Percentiles rank a stretch among this genome's conserved stretches.
Evolutionary conservation across 257 asterid genomes (phyloP).

Genomic region (Solanum piurae): DNA sequence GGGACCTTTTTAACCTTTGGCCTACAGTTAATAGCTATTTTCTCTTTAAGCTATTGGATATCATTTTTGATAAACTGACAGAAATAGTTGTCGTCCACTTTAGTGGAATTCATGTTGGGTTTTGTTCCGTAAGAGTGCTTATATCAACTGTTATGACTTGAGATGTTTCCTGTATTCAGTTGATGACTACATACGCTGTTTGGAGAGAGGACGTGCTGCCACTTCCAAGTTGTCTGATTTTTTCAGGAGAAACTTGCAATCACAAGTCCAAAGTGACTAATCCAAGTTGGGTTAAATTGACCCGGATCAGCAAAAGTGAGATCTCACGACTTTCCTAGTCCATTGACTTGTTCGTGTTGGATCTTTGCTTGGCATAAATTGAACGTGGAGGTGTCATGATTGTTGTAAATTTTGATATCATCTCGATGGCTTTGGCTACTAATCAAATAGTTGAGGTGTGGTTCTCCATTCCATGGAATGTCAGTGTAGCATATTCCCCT

Average conservation of each 20-base stretch:
- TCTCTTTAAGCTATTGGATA: neutral
- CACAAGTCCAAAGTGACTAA: slow-evolving; percentile 18
- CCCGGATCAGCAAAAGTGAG: neutral
- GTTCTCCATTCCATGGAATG: neutral
- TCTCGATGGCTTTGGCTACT: neutral
- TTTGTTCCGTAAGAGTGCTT: neutral
- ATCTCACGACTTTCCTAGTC: neutral
- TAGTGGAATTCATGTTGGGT: neutral
- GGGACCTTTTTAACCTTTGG: neutral
- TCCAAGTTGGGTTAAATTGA: slow-evolving; percentile 25
- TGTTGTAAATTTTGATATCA: neutral
- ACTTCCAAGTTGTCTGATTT: slow-evolving; percentile 48
- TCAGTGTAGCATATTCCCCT: neutral
- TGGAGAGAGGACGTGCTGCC: slow-evolving; percentile 74
- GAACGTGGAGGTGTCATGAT: neutral
- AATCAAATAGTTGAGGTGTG: neutral
- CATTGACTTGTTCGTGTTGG: neutral
- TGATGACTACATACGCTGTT: slow-evolving; percentile 61
- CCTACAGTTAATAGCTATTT: neutral
- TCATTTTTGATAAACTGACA: neutral
- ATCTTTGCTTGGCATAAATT: neutral
- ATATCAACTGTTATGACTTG: neutral
- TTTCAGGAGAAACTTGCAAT: slow-evolving; percentile 63
- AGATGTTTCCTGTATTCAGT: slow-evolving; percentile 23
- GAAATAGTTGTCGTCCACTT: neutral